These are phyloP conservation scores for Taiwanofungus camphoratus DNA, from an alignment of 1,284 basidiomycete species.

Conservation along the genomic window DNA sequence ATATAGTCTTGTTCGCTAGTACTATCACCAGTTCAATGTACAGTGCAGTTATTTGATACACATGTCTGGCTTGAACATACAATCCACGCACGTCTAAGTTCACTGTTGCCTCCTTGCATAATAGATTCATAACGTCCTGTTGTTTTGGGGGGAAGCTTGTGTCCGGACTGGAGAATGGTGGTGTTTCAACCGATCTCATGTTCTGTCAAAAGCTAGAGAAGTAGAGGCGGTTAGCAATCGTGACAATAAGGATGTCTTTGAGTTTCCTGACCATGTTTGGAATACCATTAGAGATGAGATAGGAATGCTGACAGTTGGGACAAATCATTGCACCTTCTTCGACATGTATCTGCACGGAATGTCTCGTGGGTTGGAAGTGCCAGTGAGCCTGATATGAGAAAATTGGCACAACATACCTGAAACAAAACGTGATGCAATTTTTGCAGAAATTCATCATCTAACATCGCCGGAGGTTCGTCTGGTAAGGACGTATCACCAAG, in stretches of 20 bases:
- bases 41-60: no score
- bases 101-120: no score
- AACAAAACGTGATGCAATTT: conserved; percentile 89
- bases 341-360: conserved; percentile 71
- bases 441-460: conserved; percentile 75
- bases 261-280: conserved; percentile 86
- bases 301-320: conserved; percentile 87
- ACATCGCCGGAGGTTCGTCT: conserved; percentile 69
- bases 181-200: conserved; percentile 68
- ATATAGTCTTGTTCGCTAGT: no score
- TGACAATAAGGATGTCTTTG: neutral
- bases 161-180: neutral
- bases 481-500: conserved; percentile 86
- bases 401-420: conserved; percentile 64
- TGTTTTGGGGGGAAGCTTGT: no score
- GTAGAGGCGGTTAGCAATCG: neutral
- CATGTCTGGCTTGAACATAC: no score
- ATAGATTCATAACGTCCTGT: no score
- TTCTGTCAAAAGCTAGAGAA: conserved; percentile 75
- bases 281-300: conserved; percentile 91
- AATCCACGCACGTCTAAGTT: no score
- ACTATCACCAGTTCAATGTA: no score
- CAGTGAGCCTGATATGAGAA: conserved; percentile 1
- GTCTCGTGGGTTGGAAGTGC: conserved; percentile 6
- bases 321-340: conserved; percentile 94